phyloP scores from a whole-genome alignment of 2,329 filamentous ascomycete genomes.

The Scortechinia acanthostroma region DNA sequence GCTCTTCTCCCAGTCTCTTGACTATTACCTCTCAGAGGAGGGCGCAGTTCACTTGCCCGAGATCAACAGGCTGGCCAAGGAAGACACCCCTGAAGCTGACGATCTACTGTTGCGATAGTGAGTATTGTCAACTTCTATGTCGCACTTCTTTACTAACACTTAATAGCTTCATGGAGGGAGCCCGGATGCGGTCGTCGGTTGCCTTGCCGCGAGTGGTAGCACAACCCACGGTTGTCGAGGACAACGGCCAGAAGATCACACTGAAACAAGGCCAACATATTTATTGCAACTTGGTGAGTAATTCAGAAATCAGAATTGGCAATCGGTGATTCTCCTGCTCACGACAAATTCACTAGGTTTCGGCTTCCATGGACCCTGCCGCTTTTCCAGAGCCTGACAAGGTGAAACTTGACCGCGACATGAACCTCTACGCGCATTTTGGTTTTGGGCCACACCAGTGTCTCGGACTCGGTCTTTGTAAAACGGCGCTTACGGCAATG shows the following conservation, averaged over 20 bases:
- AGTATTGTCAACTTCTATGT: slow-evolving; percentile 7
- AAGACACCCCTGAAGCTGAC: slow-evolving; percentile 39
- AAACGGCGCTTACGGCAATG: slow-evolving; percentile 23
- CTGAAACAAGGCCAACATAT: slow-evolving; percentile 23
- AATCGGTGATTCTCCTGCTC: too few species aligned
- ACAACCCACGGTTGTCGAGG: slow-evolving; percentile 19
- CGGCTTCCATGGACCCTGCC: slow-evolving; percentile 21
- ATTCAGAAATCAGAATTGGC: too few species aligned
- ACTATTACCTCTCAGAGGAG: slow-evolving; percentile 46
- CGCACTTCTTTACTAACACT: slow-evolving; percentile 5
- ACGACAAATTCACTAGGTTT: slow-evolving; percentile 13
- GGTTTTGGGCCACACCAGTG: background rate
- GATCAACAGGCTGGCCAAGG: slow-evolving; percentile 39
- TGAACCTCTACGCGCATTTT: background rate
- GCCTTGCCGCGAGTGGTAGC: slow-evolving; percentile 22
- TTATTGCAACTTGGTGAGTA: slow-evolving; percentile 23
- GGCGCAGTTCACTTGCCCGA: slow-evolving; percentile 38
- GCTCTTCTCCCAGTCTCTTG: slow-evolving; percentile 46
- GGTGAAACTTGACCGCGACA: background rate
- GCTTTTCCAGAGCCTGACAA: slow-evolving; percentile 25
- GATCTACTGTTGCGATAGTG: slow-evolving; percentile 26
- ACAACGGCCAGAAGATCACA: slow-evolving; percentile 17
- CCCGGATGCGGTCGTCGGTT: slow-evolving; percentile 24
- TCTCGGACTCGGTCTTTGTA: slow-evolving; percentile 13
- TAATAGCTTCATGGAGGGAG: slow-evolving; percentile 25